Conservation (phyloP, 805 yeast species). For the Candida anglica region DNA sequence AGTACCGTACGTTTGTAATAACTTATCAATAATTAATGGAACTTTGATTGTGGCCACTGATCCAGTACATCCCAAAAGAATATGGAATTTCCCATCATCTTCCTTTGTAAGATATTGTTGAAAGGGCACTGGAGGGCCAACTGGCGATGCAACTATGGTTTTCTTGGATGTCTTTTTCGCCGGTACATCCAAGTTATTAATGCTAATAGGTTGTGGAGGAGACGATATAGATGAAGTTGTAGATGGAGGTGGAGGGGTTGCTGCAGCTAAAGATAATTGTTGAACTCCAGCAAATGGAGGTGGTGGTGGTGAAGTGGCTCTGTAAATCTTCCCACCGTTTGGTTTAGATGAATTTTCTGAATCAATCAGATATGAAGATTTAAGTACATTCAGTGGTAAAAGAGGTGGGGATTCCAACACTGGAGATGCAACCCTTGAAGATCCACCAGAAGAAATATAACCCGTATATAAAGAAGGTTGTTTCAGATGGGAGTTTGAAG, state of each 20-base stretch:
- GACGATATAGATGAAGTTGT: conserved; percentile 12
- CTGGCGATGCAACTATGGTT: conserved; percentile 52
- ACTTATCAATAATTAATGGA: conserved; percentile 81
- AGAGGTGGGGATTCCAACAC: conserved; percentile 2
- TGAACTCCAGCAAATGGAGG: conserved; percentile 5
- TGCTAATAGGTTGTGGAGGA: conserved; percentile 19
- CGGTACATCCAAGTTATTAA: conserved; percentile 6
- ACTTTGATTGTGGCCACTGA: conserved; percentile 95
- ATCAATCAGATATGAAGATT: not conserved
- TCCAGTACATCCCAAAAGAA: conserved; percentile 90
- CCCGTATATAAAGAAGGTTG: not conserved
- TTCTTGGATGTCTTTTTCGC: conserved; percentile 39
- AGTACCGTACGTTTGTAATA: conserved; percentile 74
- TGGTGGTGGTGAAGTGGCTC: conserved; percentile 9
- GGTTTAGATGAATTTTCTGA: not conserved
- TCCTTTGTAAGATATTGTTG: conserved; percentile 65
- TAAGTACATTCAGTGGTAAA: not conserved
- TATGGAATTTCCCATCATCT: conserved; percentile 84
- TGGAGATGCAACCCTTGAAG: conserved; percentile 3
- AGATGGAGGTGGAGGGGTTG: conserved; percentile 11
- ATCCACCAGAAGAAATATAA: conserved; percentile 1
- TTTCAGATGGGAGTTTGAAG: not conserved
- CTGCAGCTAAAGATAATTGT: conserved; percentile 4
- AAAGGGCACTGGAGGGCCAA: conserved; percentile 69
- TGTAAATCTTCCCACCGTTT: too few species aligned